Evolutionary conservation across 768 basidiomycete species (phyloP).

Genomic region (Lactarius sanguifluus): DNA sequence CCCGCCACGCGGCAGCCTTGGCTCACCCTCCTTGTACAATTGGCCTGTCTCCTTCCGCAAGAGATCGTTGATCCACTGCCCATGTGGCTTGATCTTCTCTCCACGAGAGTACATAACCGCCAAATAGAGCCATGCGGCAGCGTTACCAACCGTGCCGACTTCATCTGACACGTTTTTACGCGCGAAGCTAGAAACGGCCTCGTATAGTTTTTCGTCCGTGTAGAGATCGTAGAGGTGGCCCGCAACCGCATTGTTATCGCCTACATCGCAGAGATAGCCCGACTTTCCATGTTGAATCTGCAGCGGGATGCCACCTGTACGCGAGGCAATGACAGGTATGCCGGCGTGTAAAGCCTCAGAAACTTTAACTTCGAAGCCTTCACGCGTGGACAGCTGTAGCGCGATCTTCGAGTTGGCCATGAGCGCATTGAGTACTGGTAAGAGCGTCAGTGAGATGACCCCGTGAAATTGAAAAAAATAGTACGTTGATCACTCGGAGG

Average conservation of each 20-base stretch:
- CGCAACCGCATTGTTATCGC: slow-evolving; percentile 76
- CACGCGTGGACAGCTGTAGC: slow-evolving; percentile 87
- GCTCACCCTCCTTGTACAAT: slow-evolving; percentile 63
- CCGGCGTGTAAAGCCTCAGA: slow-evolving; percentile 92
- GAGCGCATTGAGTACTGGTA: slow-evolving; percentile 76
- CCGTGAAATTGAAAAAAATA: slow-evolving; percentile 33
- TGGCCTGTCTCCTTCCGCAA: slow-evolving; percentile 74
- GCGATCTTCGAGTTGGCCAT: slow-evolving; percentile 89
- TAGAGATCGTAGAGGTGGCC: slow-evolving; percentile 73
- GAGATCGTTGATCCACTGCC: slow-evolving; percentile 84
- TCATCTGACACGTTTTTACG: slow-evolving; percentile 80
- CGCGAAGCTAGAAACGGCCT: slow-evolving; percentile 47
- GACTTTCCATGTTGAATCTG: slow-evolving; percentile 87
- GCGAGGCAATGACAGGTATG: slow-evolving; percentile 79
- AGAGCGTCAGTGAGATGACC: background rate
- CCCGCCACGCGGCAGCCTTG: slow-evolving; percentile 59
- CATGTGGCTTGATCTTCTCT: slow-evolving; percentile 73
- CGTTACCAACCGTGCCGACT: slow-evolving; percentile 81
- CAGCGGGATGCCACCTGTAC: slow-evolving; percentile 91
- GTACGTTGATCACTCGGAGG: slow-evolving; percentile 83
- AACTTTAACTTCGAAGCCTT: slow-evolving; percentile 98
- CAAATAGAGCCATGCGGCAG: slow-evolving; percentile 62
- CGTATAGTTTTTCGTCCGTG: slow-evolving; percentile 66
- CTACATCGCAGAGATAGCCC: slow-evolving; percentile 78
- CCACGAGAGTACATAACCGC: slow-evolving; percentile 80